Evolutionary conservation across 2,329 filamentous ascomycete species (phyloP), one percentile per base, ranked within the genome.

Genomic region (Dactylellina haptotyla): DNA sequence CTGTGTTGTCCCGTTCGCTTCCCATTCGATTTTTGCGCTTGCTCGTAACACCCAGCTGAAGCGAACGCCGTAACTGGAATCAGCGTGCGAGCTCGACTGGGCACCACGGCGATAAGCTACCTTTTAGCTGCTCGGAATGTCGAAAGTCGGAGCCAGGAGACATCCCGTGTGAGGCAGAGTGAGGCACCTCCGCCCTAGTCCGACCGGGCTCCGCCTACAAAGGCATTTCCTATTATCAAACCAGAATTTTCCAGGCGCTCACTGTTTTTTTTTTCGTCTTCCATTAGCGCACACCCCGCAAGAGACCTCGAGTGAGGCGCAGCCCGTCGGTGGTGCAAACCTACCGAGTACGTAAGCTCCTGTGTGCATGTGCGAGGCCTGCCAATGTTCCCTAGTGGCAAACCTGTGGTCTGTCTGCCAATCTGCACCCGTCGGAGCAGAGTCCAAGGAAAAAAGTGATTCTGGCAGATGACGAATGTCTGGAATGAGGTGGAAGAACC

Each of bases 401-500:
- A 64, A 70, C 30, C 4, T 20, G 5, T 16, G 16, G 14, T 12
- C 20, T 3, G 32, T 58, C 62, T 39, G 25, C 41, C 18, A 34
- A 61, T n/a, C n/a, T n/a, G n/a, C n/a, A 39, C 32, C 41, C 57
- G 32, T 14, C 37, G 48, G 48, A 28, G n/a, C n/a, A n/a, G n/a
- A n/a, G n/a, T n/a, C n/a, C n/a, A n/a, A n/a, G 9, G 20, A 59
- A 51, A 53, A 70, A 37, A 51, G 23, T 71, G 66, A 71, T 58
- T 28, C 10, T 53, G 67, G 67, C 67, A 53, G 67, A 72, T 72
- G 67, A 72, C 67, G 67, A 72, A 63, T 54, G 41, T 45, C 51
- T 39, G 32, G 28, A 46, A 46, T 18, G 30, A 14, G 12, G 18
- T 53, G 48, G 34, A 64, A 54, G 10, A 26, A 58, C 30, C 34